phyloP scores from a whole-genome alignment of 1,284 basidiomycete genomes.

The Sporisorium scitamineum region DNA sequence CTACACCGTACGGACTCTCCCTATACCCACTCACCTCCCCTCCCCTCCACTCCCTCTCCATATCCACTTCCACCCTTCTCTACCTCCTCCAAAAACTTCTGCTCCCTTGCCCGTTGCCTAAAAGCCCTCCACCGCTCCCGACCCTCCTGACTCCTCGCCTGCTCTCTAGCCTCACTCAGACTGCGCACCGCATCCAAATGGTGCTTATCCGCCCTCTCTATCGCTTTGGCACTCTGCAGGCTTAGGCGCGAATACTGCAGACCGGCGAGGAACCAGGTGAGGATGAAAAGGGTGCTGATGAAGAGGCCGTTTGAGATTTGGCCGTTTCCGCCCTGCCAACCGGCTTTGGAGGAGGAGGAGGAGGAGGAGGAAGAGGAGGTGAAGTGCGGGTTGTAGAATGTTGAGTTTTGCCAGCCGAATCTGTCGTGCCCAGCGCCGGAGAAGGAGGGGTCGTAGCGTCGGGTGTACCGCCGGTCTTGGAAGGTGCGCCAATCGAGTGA shows the following conservation, averaged over 20 bases:
- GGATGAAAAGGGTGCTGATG: constrained; percentile 34
- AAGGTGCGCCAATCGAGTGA: constrained; percentile 5
- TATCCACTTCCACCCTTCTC: no score
- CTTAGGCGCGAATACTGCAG: constrained; percentile 39
- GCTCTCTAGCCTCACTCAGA: constrained; percentile 28
- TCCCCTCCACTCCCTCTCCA: not conserved
- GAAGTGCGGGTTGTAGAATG: constrained; percentile 11
- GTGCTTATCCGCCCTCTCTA: constrained; percentile 25
- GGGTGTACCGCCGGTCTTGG: constrained; percentile 35
- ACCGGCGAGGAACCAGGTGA: constrained; percentile 50
- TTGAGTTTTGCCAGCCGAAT: constrained; percentile 44
- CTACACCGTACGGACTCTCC: constrained; percentile 22
- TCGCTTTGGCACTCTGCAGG: constrained; percentile 40
- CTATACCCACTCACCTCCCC: not conserved
- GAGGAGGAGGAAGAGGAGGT: no score
- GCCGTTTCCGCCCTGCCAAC: constrained; percentile 43
- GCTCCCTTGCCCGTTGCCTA: constrained; percentile 26
- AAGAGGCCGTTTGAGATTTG: constrained; percentile 40
- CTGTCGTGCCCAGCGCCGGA: constrained; percentile 27
- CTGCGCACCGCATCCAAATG: constrained; percentile 36
- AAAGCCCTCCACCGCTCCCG: constrained; percentile 27
- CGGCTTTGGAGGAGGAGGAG: not conserved
- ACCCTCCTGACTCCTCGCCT: constrained; percentile 35
- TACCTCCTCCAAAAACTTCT: constrained; percentile 19
- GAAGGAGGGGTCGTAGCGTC: constrained; percentile 8